Conservation (phyloP, 108 stramenopile species). For the Nannochloropsis granulata region DNA sequence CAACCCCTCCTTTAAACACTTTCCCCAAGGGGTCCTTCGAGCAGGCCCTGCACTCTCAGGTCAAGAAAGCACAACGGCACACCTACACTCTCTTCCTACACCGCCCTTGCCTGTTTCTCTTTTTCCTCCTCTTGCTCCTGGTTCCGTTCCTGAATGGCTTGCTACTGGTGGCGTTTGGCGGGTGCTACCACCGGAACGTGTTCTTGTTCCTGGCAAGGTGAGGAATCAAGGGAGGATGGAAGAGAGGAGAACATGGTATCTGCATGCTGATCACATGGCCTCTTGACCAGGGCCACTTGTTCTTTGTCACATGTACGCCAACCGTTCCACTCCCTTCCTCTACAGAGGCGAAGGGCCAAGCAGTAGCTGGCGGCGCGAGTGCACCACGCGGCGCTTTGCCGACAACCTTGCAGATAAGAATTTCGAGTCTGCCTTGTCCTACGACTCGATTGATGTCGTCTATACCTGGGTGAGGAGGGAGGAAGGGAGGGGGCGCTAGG, state of each 20-base stretch:
- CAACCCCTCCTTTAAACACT: not conserved
- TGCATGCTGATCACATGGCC: not conserved
- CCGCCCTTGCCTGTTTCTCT: not conserved
- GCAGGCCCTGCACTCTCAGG: not conserved
- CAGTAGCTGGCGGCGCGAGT: not conserved
- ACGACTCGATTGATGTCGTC: conserved; percentile 41
- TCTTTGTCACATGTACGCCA: too few species aligned
- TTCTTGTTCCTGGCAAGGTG: not conserved
- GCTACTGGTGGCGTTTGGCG: not conserved
- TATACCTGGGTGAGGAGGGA: conserved; percentile 45
- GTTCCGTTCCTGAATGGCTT: not conserved
- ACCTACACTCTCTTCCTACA: not conserved
- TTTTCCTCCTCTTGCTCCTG: not conserved
- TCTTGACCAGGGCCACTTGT: not conserved
- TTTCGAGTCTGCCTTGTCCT: not conserved
- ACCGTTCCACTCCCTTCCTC: not conserved
- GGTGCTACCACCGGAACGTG: not conserved
- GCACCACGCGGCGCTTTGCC: not conserved
- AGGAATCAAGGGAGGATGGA: not conserved
- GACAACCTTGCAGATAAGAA: not conserved
- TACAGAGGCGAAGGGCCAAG: not conserved
- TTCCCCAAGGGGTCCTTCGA: not conserved
- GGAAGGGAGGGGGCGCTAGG: not conserved
- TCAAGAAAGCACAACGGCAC: not conserved
- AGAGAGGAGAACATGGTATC: too few species aligned